A percentile compares a stretch with the other conserved stretches of the same genome.
Evolutionary conservation across 495 filamentous ascomycete species (phyloP).

Genomic region (Rusavskia elegans): DNA sequence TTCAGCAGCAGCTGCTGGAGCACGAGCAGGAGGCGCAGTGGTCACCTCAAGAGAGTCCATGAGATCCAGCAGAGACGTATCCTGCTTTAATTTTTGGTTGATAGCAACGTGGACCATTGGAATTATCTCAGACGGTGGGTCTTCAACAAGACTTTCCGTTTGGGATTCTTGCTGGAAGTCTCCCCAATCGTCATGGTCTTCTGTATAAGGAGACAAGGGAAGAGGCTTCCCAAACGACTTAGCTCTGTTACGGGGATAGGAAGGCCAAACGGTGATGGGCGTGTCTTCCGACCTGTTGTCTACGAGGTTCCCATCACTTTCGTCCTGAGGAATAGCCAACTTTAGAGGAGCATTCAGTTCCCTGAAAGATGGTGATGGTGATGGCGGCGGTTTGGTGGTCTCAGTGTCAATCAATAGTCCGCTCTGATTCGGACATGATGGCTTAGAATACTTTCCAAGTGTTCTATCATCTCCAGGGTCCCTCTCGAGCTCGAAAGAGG

Average conservation of each 20-base stretch:
- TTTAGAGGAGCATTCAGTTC: constrained; percentile 30
- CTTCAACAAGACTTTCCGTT: background rate
- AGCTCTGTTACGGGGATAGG: constrained; percentile 8
- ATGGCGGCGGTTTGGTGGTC: constrained; percentile 25
- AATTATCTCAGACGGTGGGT: background rate
- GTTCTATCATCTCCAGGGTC: background rate
- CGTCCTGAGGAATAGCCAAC: constrained; percentile 25
- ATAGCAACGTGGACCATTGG: too few relatives aligned
- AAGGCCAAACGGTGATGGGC: constrained; percentile 32
- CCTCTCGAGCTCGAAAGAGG: background rate
- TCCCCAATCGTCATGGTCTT: constrained; percentile 38
- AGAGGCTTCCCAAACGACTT: constrained; percentile 9
- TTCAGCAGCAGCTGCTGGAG: too few relatives aligned
- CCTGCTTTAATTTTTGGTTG: background rate
- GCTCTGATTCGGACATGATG: background rate
- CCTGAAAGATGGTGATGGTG: constrained; percentile 35
- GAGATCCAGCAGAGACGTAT: background rate
- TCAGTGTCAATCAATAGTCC: constrained; percentile 3
- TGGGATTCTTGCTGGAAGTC: constrained; percentile 34
- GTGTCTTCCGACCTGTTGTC: constrained; percentile 8
- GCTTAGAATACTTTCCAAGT: background rate
- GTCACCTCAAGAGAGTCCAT: too few relatives aligned
- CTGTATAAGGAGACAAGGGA: constrained; percentile 1
- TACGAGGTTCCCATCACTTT: background rate
- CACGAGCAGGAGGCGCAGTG: too few relatives aligned